Evolutionary conservation across 192 early-diverging fungal genomes (phyloP).

Genomic region (Coemansia sp.): DNA sequence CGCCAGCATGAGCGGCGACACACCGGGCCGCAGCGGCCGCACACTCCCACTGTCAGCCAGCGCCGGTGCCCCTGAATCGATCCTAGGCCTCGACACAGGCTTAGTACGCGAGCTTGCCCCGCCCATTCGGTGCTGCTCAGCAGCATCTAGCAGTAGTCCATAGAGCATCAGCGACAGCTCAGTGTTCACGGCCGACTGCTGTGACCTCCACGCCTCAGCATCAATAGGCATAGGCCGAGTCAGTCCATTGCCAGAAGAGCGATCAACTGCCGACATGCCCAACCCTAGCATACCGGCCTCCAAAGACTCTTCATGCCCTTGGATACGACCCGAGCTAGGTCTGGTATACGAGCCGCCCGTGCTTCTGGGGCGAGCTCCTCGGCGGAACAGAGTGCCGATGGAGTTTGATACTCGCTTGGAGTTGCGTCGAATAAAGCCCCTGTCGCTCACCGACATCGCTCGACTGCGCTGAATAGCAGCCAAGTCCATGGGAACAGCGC

Average conservation of each 20-base stretch:
- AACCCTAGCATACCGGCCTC: neutral
- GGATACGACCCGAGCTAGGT: neutral
- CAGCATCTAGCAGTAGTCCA: slow-evolving; percentile 16
- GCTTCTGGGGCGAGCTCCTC: slow-evolving; percentile 6
- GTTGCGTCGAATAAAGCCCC: slow-evolving; percentile 23
- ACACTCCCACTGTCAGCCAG: neutral
- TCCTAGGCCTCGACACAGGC: neutral
- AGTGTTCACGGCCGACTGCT: slow-evolving; percentile 5
- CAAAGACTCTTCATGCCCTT: neutral
- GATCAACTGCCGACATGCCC: neutral
- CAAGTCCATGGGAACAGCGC: neutral
- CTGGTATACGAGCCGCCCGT: slow-evolving; percentile 1
- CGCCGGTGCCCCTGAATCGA: slow-evolving; percentile 4
- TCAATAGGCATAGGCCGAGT: slow-evolving; percentile 14
- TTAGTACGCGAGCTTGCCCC: neutral
- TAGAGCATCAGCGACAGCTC: slow-evolving; percentile 25
- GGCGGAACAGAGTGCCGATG: slow-evolving; percentile 25
- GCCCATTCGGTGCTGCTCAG: neutral
- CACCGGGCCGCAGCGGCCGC: neutral
- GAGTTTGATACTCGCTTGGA: slow-evolving; percentile 37
- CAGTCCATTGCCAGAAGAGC: neutral
- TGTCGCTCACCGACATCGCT: slow-evolving; percentile 23
- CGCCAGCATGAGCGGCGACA: slow-evolving; percentile 40
- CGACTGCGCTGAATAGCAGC: slow-evolving; percentile 11
- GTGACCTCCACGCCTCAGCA: slow-evolving; percentile 12